A percentile compares a stretch with the other conserved stretches of the same genome.
These are phyloP conservation scores for Colletotrichum lini DNA, from an alignment of 2,329 filamentous ascomycete species.

Conservation along the genomic window DNA sequence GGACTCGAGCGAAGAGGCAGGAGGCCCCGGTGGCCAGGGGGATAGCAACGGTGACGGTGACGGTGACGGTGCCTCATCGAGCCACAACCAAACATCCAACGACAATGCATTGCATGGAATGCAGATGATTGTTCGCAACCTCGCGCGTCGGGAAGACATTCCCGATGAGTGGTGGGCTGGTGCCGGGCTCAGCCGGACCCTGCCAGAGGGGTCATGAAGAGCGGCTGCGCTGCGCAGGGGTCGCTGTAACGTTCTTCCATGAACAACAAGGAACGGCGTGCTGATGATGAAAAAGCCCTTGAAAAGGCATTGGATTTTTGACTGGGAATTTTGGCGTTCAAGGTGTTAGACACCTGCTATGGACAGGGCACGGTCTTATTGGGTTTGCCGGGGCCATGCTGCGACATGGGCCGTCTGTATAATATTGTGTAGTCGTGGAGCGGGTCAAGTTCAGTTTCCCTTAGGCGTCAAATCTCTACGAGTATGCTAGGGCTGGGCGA, in stretches of 20 bases:
- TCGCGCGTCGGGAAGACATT: constrained; percentile 81
- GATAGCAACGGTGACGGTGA: constrained; percentile 35
- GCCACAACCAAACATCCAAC: constrained; percentile 43
- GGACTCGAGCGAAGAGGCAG: constrained; percentile 30
- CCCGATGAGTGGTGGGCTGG: constrained; percentile 87
- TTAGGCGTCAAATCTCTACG: background rate
- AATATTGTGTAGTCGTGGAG: constrained; percentile 26
- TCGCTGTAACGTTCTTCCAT: background rate
- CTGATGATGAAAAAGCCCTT: background rate
- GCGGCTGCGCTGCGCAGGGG: background rate
- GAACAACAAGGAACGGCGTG: constrained; percentile 11
- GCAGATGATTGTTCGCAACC: constrained; percentile 78
- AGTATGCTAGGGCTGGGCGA: background rate
- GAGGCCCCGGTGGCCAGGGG: constrained; percentile 17
- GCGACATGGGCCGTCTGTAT: constrained; percentile 25
- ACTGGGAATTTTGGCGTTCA: constrained; percentile 16
- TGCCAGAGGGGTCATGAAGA: constrained; percentile 57
- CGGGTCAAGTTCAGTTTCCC: background rate
- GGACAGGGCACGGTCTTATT: background rate
- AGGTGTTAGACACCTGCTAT: constrained; percentile 3
- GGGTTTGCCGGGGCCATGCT: constrained; percentile 6
- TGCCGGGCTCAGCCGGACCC: constrained; percentile 75
- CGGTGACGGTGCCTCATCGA: constrained; percentile 15
- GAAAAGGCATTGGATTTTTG: constrained; percentile 1
- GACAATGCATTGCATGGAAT: constrained; percentile 70